These are phyloP conservation scores for Maudiozyma saulgeensis DNA, from an alignment of 805 yeast genomes.

Conservation along the genomic window DNA sequence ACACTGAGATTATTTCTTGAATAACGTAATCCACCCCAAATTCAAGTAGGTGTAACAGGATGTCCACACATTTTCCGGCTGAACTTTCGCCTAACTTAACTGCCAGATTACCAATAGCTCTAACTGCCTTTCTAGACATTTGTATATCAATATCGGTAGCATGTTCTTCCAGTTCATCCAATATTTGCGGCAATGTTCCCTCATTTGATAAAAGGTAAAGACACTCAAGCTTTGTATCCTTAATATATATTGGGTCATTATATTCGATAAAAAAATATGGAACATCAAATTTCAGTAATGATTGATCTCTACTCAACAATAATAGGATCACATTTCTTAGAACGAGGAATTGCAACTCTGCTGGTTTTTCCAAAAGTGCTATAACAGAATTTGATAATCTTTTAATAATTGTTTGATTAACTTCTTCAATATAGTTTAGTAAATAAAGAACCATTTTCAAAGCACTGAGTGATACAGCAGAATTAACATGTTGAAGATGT, in stretches of 20 bases:
- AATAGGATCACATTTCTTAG: conserved; percentile 72
- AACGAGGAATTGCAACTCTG: conserved; percentile 77
- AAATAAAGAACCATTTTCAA: conserved; percentile 63
- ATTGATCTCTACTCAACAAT: conserved; percentile 52
- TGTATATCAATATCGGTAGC: conserved; percentile 80
- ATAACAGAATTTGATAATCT: conserved; percentile 61
- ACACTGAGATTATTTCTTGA: conserved; percentile 70
- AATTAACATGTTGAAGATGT: conserved; percentile 66
- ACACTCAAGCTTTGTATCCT: conserved; percentile 83
- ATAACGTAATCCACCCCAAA: conserved; percentile 64
- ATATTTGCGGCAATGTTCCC: conserved; percentile 47
- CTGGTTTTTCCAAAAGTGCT: conserved; percentile 59
- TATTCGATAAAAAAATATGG: conserved; percentile 71
- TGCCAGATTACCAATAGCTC: conserved; percentile 86
- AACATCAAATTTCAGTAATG: conserved; percentile 53
- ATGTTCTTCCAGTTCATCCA: conserved; percentile 73
- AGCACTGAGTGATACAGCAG: conserved; percentile 73
- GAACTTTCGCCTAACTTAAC: conserved; percentile 53
- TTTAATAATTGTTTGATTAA: conserved; percentile 48
- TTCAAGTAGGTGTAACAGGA: conserved; percentile 47
- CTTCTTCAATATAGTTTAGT: conserved; percentile 55
- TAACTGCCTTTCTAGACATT: conserved; percentile 77
- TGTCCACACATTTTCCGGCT: conserved; percentile 54
- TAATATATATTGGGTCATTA: conserved; percentile 80
- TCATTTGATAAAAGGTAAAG: conserved; percentile 69